Base-by-base conservation (phyloP, 768 basidiomycete species). In the Lactarius trivialis region DNA sequence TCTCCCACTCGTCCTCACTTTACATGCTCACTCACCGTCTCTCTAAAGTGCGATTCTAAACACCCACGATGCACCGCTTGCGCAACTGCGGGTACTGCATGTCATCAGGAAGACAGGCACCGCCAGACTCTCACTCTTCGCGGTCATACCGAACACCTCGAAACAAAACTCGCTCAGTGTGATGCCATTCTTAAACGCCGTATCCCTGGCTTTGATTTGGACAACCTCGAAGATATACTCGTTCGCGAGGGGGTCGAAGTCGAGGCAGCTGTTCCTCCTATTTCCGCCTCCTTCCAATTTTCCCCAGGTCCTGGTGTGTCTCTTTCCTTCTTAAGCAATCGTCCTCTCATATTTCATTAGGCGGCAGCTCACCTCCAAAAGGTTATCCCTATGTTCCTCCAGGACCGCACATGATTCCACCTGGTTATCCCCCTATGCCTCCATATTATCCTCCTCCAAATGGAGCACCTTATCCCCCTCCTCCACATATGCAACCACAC, bases 51-150 rank as follows among this genome's bases (percentile, higher is more conserved):
- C 81, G 91, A 93, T 74, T 92, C 90, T 7, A 92, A 91, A 71
- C 89, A 91, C 73, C 91, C 91, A 39, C 77, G 87, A 73, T 93
- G 91, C 71, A 89, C 88, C 19, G 88, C 91, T 39, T 93, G 91
- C 71, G 83, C 87, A 41, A 87, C 86, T 9, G 89, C 91, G 0
- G 86, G 86, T 67, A 87, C 86, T 0, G 73, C 81, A 48, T 93
- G 91, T 76, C 85, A 92, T 70, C 91, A 93, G 72, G 91, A 93
- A 70, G 91, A 93, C 76, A 78, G 91, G 52, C 90, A 93, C 74
- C 79, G 91, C 43, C 89, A 92, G 80, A 91, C 88, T 1, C 82
- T 93, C 69, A 92, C 90, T 55, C 88, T 88, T 2, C 80, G 91
- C 43, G 91, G 91, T 37, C 86, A 93, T 73, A 87, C 89, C 0